Base-by-base conservation (phyloP, 2,329 filamentous ascomycete genomes). In the Hypoxylon rubiginosum region DNA sequence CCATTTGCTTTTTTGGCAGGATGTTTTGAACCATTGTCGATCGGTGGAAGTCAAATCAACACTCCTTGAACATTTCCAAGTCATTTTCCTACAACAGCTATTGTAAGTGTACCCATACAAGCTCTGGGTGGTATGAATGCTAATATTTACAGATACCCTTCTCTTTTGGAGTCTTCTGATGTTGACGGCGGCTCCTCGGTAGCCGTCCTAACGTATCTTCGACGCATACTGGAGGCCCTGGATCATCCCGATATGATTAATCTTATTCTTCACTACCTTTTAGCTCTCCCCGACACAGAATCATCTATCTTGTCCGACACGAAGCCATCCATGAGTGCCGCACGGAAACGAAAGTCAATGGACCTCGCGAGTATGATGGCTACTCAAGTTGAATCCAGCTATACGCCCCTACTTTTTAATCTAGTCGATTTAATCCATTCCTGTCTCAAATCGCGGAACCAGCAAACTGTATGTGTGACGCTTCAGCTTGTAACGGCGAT, bases 1-100 rank as follows among this genome's bases (percentile, higher is more conserved):
- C 0, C 97, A 98, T 76, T 85, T 99, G 52, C 84, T 97, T 5
- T 99, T 99, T 76, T 99, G 96, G 96, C 96, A 99, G 80, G 96
- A 99, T 78, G 94, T 97, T 34, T 83, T 99, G 66, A 96, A 98
- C 77, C 95, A 98, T 79, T 99, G 96, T 81, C 90, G 90, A 73
- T 98, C 95, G 3, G 85, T 90, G 1, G 95, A 98, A 76, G 93
- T 99, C 72, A 96, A 95, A 77, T 93, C 93, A 71, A 97, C 94
- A 0, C 83, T 99, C 54, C 85, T 99, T 32, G 96, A 99, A 77
- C 96, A 99, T 79, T 99, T 99, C 75, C 94, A 97, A 77, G 92
- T 98, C 72, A 89, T 99, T 34, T 99, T 99, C 78, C 83, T 99
- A 56, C 93, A 97, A 79, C 96, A 99, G 79, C 83, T 99, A 74